Conservation (phyloP, 2,329 filamentous ascomycete genomes). For the Monilinia vaccinii-corymbosi region DNA sequence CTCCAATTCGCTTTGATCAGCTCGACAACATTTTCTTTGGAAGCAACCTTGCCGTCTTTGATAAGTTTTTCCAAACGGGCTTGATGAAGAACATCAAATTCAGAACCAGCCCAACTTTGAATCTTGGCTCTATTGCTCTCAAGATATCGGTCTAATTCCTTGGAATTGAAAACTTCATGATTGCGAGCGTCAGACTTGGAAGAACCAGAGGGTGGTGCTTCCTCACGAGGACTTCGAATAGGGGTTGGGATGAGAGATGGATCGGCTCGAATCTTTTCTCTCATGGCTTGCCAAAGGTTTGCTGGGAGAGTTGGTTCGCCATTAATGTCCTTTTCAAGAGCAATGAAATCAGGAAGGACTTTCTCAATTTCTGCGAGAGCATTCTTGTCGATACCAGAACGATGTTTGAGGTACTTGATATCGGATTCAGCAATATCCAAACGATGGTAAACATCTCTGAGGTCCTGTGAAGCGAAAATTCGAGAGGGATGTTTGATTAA, state of each 20-base stretch:
- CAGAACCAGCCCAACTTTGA: slow-evolving; percentile 7
- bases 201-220: background rate
- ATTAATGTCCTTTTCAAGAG: slow-evolving; percentile 42
- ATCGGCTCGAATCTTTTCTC: slow-evolving; percentile 42
- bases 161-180: background rate
- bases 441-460: slow-evolving; percentile 19
- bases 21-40: slow-evolving; percentile 60
- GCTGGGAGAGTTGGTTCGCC: slow-evolving; percentile 47
- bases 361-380: slow-evolving; percentile 33
- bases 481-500: slow-evolving; percentile 2
- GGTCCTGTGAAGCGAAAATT: slow-evolving; percentile 9
- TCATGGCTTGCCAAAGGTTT: slow-evolving; percentile 58
- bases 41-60: slow-evolving; percentile 16
- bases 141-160: slow-evolving; percentile 10
- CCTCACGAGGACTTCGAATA: background rate
- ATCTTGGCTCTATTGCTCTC: slow-evolving; percentile 9
- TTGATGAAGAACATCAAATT: slow-evolving; percentile 19
- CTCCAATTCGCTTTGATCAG: slow-evolving; percentile 78
- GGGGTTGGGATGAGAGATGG: background rate
- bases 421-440: slow-evolving; percentile 20
- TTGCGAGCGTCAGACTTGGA: background rate
- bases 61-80: slow-evolving; percentile 9
- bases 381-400: slow-evolving; percentile 27
- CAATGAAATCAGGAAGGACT: slow-evolving; percentile 47
- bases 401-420: slow-evolving; percentile 15